Base-by-base conservation (phyloP, 75 land plant genomes). In the Picea glauca region DNA sequence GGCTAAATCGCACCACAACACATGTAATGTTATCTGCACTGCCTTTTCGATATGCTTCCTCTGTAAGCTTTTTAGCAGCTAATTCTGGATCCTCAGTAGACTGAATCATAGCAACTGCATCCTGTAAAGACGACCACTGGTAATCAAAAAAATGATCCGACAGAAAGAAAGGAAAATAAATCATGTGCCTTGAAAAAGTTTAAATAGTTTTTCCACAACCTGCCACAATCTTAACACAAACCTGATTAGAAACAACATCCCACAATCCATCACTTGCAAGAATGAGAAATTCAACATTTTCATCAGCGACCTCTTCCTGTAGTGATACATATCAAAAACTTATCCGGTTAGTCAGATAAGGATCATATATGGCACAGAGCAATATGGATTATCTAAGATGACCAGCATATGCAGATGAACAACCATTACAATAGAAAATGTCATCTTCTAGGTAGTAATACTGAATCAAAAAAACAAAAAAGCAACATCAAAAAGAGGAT, bases 11-110 rank as follows among this genome's bases (percentile, higher is more conserved):
- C 8, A 92, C 94, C 11, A 92, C 93, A 60, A 92, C 85, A 75
- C 85, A 83, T 2, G 94, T 92, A 31, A 92, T 92, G 74, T 92
- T 92, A 66, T 92, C 94, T 26, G 88, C 88, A 75, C 94, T 92
- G 18, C 94, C 94, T 83, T 90, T 86, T 35, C 83, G 85, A 74
- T 50, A 88, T 20, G 94, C 94, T 82, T 90, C 94, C 62, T 85
- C 85, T 80, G 87, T 84, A 67, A 92, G 80, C 77, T 74, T 90
- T 78, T 80, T 88, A 15, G 94, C 94, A 46, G 94, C 94, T 77
- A 83, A 62, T 56, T 90, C 93, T 38, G 94, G 85, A 46, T 92
- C 94, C 57, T 86, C 77, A 11, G 89, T 90, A 15, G 90, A 75
- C 63, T 88, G 87, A 20, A 87, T 76, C 93, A 92, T 88, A 11